These are phyloP conservation scores for Fusarium pilosicola DNA, from an alignment of 2,329 filamentous ascomycete genomes.

Conservation along the genomic window DNA sequence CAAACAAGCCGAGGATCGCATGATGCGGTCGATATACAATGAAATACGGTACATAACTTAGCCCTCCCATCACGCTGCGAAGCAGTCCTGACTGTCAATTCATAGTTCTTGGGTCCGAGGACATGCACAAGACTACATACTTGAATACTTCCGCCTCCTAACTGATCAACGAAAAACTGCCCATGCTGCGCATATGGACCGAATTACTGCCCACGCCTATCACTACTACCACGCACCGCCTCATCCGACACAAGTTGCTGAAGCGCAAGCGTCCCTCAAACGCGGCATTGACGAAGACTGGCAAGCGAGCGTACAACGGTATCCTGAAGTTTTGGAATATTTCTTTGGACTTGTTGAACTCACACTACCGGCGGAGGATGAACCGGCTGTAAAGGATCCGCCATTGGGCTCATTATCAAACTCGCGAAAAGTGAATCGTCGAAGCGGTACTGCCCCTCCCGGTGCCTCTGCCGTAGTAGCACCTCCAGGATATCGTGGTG, in stretches of 20 bases:
- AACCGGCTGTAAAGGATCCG: constrained; percentile 67
- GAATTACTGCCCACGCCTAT: constrained; percentile 64
- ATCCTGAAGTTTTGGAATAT: constrained; percentile 84
- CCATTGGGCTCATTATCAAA: constrained; percentile 65
- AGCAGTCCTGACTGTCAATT: constrained; percentile 16
- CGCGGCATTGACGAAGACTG: constrained; percentile 82
- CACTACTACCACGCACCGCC: constrained; percentile 68
- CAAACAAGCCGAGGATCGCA: constrained; percentile 69
- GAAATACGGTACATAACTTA: constrained; percentile 67
- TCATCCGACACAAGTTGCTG: constrained; percentile 69
- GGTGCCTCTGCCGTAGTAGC: constrained; percentile 36
- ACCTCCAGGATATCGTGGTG: constrained; percentile 41
- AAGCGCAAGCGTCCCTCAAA: constrained; percentile 74
- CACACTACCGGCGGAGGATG: constrained; percentile 70
- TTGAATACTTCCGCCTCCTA: constrained; percentile 71
- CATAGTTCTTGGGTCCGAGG: constrained; percentile 70
- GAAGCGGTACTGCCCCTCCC: constrained; percentile 51
- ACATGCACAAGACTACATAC: constrained; percentile 74
- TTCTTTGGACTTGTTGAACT: constrained; percentile 78
- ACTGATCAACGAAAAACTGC: constrained; percentile 68
- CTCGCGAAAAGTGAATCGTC: constrained; percentile 58
- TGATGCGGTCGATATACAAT: constrained; percentile 71
- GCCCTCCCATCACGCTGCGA: not conserved
- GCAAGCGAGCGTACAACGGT: constrained; percentile 77
- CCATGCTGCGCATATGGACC: constrained; percentile 65